phyloP scores from a whole-genome alignment of 805 yeast genomes.

The Cephaloascus fragrans region DNA sequence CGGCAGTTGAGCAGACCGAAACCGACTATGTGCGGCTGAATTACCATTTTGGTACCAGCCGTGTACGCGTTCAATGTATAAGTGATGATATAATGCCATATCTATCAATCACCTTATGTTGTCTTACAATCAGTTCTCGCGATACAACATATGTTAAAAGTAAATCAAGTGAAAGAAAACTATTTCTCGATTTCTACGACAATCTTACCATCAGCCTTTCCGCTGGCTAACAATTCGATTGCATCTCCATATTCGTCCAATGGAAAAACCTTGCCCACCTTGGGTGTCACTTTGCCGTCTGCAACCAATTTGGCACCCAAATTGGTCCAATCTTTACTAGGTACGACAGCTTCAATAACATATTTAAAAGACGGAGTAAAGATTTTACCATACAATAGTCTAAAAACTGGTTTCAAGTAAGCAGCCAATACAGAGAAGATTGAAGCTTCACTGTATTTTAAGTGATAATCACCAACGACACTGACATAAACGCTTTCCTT shows the following conservation, averaged over 20 bases:
- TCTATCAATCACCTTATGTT: too few relatives aligned
- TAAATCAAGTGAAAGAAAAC: too few relatives aligned
- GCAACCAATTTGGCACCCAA: conserved; percentile 27
- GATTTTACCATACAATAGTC: too few relatives aligned
- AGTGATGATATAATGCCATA: too few relatives aligned
- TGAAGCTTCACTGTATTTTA: conserved; percentile 16
- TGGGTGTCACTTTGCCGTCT: conserved; percentile 30
- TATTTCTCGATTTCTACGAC: conserved; percentile 24
- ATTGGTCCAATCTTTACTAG: conserved; percentile 2
- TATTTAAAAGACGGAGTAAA: background rate
- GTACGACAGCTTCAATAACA: background rate
- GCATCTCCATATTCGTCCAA: conserved; percentile 45
- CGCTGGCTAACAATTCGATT: conserved; percentile 31
- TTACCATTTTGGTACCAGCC: too few relatives aligned
- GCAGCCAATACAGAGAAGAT: background rate
- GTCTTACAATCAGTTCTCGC: too few relatives aligned
- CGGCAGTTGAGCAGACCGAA: too few relatives aligned
- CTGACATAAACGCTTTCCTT: conserved; percentile 42
- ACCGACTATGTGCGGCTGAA: too few relatives aligned
- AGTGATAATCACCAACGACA: conserved; percentile 45
- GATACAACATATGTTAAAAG: too few relatives aligned
- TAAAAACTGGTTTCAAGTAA: background rate
- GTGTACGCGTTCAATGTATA: too few relatives aligned
- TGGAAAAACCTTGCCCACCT: conserved; percentile 43
- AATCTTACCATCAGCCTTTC: conserved; percentile 58